phyloP scores from a whole-genome alignment of 2,329 filamentous ascomycete genomes.

The Paecilomyces sp. region DNA sequence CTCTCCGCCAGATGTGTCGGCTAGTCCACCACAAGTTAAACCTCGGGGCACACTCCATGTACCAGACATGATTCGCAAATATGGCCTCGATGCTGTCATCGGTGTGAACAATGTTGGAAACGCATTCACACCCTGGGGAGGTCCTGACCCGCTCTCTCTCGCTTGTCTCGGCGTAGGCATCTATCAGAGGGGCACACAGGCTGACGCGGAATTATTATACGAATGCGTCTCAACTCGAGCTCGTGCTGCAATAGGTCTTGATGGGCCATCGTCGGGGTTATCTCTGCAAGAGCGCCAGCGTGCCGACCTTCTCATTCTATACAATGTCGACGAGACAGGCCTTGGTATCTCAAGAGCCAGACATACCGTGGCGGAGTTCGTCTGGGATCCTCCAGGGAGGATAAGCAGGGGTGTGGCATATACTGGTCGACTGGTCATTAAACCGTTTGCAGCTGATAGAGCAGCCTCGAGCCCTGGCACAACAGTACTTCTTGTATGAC shows the following conservation, averaged over 20 bases:
- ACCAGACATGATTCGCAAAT: conserved; percentile 52
- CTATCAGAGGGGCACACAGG: conserved; percentile 59
- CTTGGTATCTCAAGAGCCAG: conserved; percentile 19
- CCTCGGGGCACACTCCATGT: conserved; percentile 57
- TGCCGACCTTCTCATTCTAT: conserved; percentile 17
- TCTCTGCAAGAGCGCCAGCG: conserved; percentile 6
- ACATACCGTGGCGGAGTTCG: conserved; percentile 26
- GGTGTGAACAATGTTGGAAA: conserved; percentile 69
- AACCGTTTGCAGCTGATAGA: conserved; percentile 1
- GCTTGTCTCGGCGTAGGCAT: conserved; percentile 58
- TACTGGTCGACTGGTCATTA: conserved; percentile 12
- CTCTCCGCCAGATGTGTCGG: conserved; percentile 33
- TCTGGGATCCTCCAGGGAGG: conserved; percentile 30
- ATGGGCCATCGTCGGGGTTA: background rate
- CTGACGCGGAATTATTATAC: conserved; percentile 54
- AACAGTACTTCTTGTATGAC: background rate
- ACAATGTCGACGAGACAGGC: conserved; percentile 23
- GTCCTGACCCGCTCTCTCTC: conserved; percentile 57
- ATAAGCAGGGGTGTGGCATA: conserved; percentile 18
- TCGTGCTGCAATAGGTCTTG: conserved; percentile 26
- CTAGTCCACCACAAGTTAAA: background rate
- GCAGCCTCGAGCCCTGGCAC: background rate
- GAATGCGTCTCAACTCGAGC: conserved; percentile 44
- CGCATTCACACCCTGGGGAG: conserved; percentile 65
- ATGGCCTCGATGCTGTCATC: conserved; percentile 53